Evolutionary conservation across 2,329 filamentous ascomycete genomes (phyloP), one percentile per base, ranked within the genome.

Genomic region (Xylogone sp.): DNA sequence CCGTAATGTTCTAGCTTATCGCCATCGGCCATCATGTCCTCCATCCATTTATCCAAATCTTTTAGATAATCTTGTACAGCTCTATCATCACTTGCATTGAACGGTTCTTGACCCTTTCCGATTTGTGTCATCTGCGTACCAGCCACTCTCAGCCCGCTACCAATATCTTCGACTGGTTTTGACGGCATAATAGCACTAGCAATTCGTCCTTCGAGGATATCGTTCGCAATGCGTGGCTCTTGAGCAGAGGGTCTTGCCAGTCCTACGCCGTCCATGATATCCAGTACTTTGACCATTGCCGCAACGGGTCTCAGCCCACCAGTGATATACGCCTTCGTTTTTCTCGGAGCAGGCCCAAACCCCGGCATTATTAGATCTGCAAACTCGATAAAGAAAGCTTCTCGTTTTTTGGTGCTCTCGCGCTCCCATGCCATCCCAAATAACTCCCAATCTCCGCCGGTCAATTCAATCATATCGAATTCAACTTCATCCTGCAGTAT

Each of bases 301-400:
- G 67, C 67, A 2, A 76, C 69, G 0, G 75, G 77, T 6, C 82
- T 76, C 63, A 88, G 83, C 0, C 84, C 84, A 6, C 84, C 84
- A 0, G 82, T 86, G 7, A 87, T 72, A 48, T 81, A 75, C 4
- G 74, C 69, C 29, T 71, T 71, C 2, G 79, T 68, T 13, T 69
- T 61, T 27, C 24, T 27, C 10, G 24, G 24, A 6, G 24, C 10
- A 6, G 24, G 24, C 6, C 24, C 24, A 0, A 73, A 72, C 46
- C 78, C 71, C 24, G 69, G 68, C 18, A 65, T 65, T 20, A 80
- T 74, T 46, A 81, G 75, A 22, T 72, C 70, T 1, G 81, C 81
- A 55, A 87, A 88, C 43, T 87, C 82, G 1, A 87, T 69, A 68
- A 89, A 88, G 70, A 85, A 88, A 0, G 83, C 82, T 59, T 88